Evolutionary conservation across 257 asterid species (phyloP), one percentile per base, ranked within the genome.

Genomic region (Petrea volubilis): DNA sequence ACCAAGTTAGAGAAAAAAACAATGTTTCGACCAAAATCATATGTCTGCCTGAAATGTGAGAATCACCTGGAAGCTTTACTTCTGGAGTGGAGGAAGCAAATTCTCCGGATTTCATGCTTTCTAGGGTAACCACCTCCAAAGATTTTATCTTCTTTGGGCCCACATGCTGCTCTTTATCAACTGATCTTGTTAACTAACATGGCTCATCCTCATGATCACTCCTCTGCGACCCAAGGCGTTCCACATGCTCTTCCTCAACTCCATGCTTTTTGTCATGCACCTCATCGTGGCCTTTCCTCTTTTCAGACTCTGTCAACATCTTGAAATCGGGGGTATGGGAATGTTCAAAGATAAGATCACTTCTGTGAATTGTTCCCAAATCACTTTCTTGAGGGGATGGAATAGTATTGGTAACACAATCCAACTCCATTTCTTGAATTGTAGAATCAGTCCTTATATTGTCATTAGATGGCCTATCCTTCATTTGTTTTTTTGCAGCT

Each of bases 21-120:
- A 60, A 17, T n/a, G n/a, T n/a, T n/a, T 49, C 38, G 23, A 61
- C 18, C n/a, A 27, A 34, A 10, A 11, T 34, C 13, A 25, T 2
- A 65, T 31, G 25, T 34, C 27, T 71, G 38, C n/a, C 31, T 17
- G 59, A 78, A 52, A 62, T 38, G 78, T 55, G 72, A 59, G 50
- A 77, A 67, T 67, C 75, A 83, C 88, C 93, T 75, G 81, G 79
- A 76, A 74, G 46, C 72, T 83, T 87, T 41, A 79, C 53, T 25
- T 77, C 83, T 2, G 83, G 88, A 57, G 82, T 68, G 67, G 94
- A 67, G 59, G 78, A 34, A 21, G 71, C 74, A 23, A 33, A 65
- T 43, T 38, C 9, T 3, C 9, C 43, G 68, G 12, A 40, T 61
- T 71, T 61, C 53, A 64, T 20, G 14, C 78, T 75, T 43, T 77